Conservation (phyloP, 805 yeast species). For the Grigorovia jiainica region DNA sequence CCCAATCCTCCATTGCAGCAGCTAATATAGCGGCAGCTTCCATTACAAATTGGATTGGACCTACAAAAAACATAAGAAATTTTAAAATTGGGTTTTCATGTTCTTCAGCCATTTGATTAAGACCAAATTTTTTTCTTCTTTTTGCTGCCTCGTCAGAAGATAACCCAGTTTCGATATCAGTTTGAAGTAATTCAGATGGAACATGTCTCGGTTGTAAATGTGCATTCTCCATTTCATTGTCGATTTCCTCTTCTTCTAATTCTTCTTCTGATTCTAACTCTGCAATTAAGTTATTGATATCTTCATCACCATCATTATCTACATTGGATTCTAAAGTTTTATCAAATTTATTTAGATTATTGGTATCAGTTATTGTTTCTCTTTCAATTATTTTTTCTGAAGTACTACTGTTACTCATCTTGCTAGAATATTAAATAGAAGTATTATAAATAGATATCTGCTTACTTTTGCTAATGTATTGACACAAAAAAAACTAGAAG, state of each 20-base stretch:
- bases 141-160: slow-evolving; percentile 63
- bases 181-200: slow-evolving; percentile 76
- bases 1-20: slow-evolving; percentile 97
- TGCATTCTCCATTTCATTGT: slow-evolving; percentile 27
- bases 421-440: too few species aligned
- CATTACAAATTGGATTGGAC: slow-evolving; percentile 96
- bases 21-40: slow-evolving; percentile 93
- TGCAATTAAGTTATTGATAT: slow-evolving; percentile 60
- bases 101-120: slow-evolving; percentile 87
- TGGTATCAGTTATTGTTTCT: neutral
- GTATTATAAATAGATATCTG: too few species aligned
- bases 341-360: neutral
- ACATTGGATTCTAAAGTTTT: neutral
- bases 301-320: slow-evolving; percentile 41
- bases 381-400: neutral
- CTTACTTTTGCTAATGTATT: too few species aligned
- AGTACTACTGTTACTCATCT: neutral
- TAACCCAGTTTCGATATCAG: slow-evolving; percentile 72
- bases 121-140: slow-evolving; percentile 86
- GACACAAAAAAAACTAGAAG: too few species aligned
- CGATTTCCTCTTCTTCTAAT: slow-evolving; percentile 36
- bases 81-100: slow-evolving; percentile 68
- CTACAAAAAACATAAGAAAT: slow-evolving; percentile 80
- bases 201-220: slow-evolving; percentile 61
- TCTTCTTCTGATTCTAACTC: slow-evolving; percentile 64